Evolutionary conservation across 1,139 yeast species (phyloP), one percentile per base, ranked within the genome.

Genomic region (Diutina scorzettiae): DNA sequence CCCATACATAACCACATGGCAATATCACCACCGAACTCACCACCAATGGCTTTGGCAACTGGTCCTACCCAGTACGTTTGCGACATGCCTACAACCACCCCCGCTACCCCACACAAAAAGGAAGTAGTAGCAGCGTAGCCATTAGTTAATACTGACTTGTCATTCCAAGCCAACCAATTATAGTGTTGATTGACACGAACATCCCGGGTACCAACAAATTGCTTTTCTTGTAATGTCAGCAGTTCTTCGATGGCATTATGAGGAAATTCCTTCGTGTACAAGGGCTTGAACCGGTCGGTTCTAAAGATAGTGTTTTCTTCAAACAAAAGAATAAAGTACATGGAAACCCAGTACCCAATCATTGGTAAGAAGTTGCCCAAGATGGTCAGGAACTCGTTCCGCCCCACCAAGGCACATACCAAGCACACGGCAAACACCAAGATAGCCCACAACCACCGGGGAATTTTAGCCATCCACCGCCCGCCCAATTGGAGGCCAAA

Each of bases 311-410:
- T 44, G 53, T 84, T 84, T 55, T 87, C 96, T 53, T 84, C 89
- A 2, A 84, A 48, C 40, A 86, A 60, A 43, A 86, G 60, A 23
- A 76, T 73, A 52, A 82, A 76, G 59, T 86, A 87, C 64, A 87
- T 84, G 43, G 91, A 78, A 43, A 84, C 74, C 96, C 96, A 87
- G 62, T 87, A 87, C 1, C 95, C 95, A 47, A 87, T 76, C 96
- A 87, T 86, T 8, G 96, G 96, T 51, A 87, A 66, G 63, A 87
- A 87, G 54, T 86, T 87, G n/a, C 87, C 77, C 54, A 87, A 65
- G 47, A 86, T 85, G 3, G 78, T 69, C 40, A 87, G 71, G 56
- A 87, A 82, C 51, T 78, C 76, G 57, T 82, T 66, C 52, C 85
- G 71, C 9, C 96, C 96, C 11, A 77, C 91, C 43, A 81, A 55